Evolutionary conservation across 805 yeast genomes (phyloP).

Genomic region (Candida bentonensis): DNA sequence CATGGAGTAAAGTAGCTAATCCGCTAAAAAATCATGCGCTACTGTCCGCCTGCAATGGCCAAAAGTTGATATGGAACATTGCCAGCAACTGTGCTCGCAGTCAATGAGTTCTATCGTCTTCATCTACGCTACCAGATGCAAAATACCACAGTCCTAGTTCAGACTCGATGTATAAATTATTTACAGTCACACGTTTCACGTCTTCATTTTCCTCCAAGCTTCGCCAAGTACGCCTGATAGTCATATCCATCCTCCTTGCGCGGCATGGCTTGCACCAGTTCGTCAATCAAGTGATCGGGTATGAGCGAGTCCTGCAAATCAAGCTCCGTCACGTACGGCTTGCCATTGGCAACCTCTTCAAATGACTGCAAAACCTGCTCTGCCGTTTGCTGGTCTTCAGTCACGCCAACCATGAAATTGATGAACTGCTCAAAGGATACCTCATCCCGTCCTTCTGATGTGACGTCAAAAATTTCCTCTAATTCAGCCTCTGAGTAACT

Average conservation of each 20-base stretch:
- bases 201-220: constrained; percentile 18
- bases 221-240: constrained; percentile 2
- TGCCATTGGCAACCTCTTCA: constrained; percentile 27
- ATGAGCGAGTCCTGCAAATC: constrained; percentile 26
- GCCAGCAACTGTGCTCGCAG: no score
- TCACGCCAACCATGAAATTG: constrained; percentile 24
- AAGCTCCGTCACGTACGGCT: constrained; percentile 23
- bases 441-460: constrained; percentile 13
- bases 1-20: no score
- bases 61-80: no score
- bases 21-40: no score
- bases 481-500: constrained; percentile 23
- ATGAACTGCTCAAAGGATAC: constrained; percentile 22
- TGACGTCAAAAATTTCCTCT: constrained; percentile 24
- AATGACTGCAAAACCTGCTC: constrained; percentile 27
- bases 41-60: no score
- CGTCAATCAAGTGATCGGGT: constrained; percentile 20
- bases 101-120: no score
- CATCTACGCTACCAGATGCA: no score
- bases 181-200: no score
- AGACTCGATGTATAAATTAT: no score
- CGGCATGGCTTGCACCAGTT: constrained; percentile 19
- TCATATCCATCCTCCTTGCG: constrained; percentile 7
- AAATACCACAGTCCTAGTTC: no score
- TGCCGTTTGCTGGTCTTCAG: constrained; percentile 25